Evolutionary conservation across 257 asterid genomes (phyloP).

Genomic region (Penstemon davidsonii): DNA sequence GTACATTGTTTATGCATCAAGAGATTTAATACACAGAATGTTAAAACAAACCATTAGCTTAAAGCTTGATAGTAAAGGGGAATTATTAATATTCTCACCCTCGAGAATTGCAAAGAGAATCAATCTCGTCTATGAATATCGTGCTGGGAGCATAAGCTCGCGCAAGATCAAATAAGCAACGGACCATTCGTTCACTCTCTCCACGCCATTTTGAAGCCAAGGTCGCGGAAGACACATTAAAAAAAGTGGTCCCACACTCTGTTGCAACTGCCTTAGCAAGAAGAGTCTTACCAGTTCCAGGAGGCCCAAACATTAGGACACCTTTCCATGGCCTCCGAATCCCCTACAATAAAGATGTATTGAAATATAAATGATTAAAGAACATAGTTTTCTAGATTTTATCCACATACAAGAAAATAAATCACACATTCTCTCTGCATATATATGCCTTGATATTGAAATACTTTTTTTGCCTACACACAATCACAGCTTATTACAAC

Average conservation of each 20-base stretch:
- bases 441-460: too few species aligned
- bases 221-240: slow-evolving; percentile 97
- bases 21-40: slow-evolving; percentile 23
- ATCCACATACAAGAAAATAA: slow-evolving; percentile 6
- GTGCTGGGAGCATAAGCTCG: slow-evolving; percentile 99
- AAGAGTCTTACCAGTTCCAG: slow-evolving; percentile 99
- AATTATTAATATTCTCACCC: slow-evolving; percentile 58
- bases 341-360: slow-evolving; percentile 57
- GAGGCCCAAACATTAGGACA: slow-evolving; percentile 99
- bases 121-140: slow-evolving; percentile 97
- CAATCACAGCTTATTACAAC: not conserved
- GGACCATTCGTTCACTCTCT: slow-evolving; percentile 98
- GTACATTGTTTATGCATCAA: slow-evolving; percentile 8
- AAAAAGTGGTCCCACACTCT: slow-evolving; percentile 98
- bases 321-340: slow-evolving; percentile 99
- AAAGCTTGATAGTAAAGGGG: not conserved
- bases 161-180: slow-evolving; percentile 97
- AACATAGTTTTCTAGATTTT: not conserved
- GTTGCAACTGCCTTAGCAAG: slow-evolving; percentile 99
- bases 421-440: not conserved
- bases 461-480: too few species aligned
- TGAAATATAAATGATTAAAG: not conserved
- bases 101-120: slow-evolving; percentile 97
- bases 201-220: slow-evolving; percentile 99
- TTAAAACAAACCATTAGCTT: not conserved